These are phyloP conservation scores for Psidium guajava DNA, from an alignment of 345 rosid species.

Conservation along the genomic window DNA sequence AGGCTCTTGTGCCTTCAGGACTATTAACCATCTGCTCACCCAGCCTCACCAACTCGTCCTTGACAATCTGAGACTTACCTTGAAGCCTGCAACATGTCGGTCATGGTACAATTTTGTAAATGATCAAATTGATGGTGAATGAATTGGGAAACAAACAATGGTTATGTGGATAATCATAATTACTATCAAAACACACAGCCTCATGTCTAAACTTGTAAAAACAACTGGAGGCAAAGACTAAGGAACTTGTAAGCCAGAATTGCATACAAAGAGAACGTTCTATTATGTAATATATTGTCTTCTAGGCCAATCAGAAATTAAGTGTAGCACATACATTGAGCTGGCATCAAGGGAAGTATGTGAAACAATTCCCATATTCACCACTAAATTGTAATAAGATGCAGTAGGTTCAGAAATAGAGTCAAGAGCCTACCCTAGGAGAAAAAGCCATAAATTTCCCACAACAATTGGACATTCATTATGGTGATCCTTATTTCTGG, in stretches of 20 bases:
- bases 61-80: constrained; percentile 90
- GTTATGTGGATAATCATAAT: not conserved
- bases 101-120: not conserved
- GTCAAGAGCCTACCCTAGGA: not conserved
- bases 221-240: not conserved
- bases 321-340: not conserved
- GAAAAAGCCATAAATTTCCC: not conserved
- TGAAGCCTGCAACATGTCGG: constrained; percentile 46
- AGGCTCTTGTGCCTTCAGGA: constrained; percentile 87
- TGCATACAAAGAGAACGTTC: not conserved
- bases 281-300: not conserved
- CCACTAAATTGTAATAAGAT: not conserved
- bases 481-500: not conserved
- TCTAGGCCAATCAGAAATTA: not conserved
- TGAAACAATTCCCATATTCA: not conserved
- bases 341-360: not conserved
- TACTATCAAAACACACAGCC: not conserved
- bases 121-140: not conserved
- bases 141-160: not conserved
- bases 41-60: constrained; percentile 75
- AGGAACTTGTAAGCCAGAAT: not conserved
- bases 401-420: not conserved
- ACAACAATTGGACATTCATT: not conserved
- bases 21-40: constrained; percentile 84
- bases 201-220: not conserved